phyloP scores from a whole-genome alignment of 1,139 yeast genomes.

The Suhomyces terraborum region DNA sequence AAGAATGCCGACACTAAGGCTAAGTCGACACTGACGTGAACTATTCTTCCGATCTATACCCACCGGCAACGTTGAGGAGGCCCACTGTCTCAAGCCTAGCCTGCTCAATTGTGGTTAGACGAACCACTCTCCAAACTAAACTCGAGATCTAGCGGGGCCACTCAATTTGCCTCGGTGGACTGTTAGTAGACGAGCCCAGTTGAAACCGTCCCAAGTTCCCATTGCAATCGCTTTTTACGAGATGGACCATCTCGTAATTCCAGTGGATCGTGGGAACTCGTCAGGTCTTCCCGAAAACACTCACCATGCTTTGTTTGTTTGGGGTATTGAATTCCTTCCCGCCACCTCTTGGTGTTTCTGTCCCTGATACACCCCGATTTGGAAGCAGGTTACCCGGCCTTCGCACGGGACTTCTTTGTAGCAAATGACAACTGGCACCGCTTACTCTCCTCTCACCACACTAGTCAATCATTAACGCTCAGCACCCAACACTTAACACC shows the following conservation, averaged over 20 bases:
- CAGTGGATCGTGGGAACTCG: background rate
- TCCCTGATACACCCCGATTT: conserved; percentile 5
- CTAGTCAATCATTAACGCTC: background rate
- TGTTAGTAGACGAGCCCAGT: background rate
- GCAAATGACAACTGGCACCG: conserved; percentile 1
- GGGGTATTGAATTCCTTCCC: background rate
- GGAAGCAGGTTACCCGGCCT: conserved; percentile 6
- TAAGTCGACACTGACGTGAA: conserved; percentile 74
- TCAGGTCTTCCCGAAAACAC: background rate
- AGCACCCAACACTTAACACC: background rate
- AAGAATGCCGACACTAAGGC: conserved; percentile 77
- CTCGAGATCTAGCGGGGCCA: background rate
- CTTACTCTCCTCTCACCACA: background rate
- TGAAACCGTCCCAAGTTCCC: background rate
- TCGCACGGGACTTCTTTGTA: background rate
- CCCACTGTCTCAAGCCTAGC: background rate
- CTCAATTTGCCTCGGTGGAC: background rate
- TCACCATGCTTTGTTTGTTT: background rate
- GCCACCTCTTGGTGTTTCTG: conserved; percentile 2
- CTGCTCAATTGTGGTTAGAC: background rate
- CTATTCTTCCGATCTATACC: conserved; percentile 54
- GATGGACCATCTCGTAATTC: too few species aligned
- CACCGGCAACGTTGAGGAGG: too few species aligned
- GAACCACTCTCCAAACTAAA: background rate
- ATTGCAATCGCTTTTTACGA: too few species aligned